Evolutionary conservation across 768 basidiomycete genomes (phyloP), one percentile per base, ranked within the genome.

Genomic region (Austroboletus festivus): DNA sequence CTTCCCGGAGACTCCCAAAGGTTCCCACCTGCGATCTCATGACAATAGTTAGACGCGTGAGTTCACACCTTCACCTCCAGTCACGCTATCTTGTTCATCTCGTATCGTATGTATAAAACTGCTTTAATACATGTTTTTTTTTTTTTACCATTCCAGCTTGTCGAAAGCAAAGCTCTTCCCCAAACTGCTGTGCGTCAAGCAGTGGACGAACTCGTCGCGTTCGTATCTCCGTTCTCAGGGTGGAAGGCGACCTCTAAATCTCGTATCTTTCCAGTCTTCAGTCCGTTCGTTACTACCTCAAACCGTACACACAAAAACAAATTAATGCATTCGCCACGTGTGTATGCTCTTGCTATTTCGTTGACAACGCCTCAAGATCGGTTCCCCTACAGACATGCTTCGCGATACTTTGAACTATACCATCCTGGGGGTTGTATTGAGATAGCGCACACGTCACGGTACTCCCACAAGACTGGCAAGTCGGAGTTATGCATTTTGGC

Each of bases 261-360:
- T 47, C 20, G 26, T 48, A 48, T 38, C 22, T 55, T 57, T 51
- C 51, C 63, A 92, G 89, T 50, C 78, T 93, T 46, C 71, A 78
- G 50, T 71, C 87, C 56, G 81, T 93, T 64, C 83, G 83, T 55
- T 88, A 85, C 64, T 90, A 87, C 68, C 77, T 87, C 66, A 81
- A 80, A 64, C 69, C 70, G 57, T 88, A 86, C 68, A 81, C 77
- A 58, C 85, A 88, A 73, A 84, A 88, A 59, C 89, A 93, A 73
- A 82, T 90, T 65, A 91, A 92, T 72, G 89, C 89, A 46, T 93
- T 92, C 65, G 84, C 89, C 71, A 93, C 89, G 89, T 92, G 79
- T 71, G 89, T 83, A 57, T 42, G 52, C 57, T 55, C 57, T 46
- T 52, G 52, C 44, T 54, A 42, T 57, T 57, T 55, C 55, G 52